phyloP scores from a whole-genome alignment of 1,284 basidiomycete genomes.

The Vanrija sp. region DNA sequence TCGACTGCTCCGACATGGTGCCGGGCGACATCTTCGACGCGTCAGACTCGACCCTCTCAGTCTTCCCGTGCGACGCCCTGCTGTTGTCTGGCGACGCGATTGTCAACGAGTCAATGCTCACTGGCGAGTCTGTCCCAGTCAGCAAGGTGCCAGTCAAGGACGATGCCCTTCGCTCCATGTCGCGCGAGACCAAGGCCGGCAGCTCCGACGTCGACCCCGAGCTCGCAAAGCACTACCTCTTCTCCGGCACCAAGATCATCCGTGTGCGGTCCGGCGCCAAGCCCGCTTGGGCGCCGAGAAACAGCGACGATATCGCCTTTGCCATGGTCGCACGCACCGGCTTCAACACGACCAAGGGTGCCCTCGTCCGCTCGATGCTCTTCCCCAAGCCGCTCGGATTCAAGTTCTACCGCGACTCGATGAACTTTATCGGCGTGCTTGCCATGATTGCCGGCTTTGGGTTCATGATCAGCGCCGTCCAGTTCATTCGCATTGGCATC shows the following conservation, averaged over 20 bases:
- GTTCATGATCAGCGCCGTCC: conserved; percentile 80
- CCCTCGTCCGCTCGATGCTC: conserved; percentile 92
- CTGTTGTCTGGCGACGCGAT: conserved; percentile 56
- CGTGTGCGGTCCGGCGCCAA: conserved; percentile 68
- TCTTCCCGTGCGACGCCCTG: conserved; percentile 79
- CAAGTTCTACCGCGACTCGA: conserved; percentile 96
- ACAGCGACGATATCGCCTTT: conserved; percentile 63
- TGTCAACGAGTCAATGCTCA: conserved; percentile 80
- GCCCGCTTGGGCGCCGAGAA: conserved; percentile 51
- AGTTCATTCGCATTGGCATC: conserved; percentile 86
- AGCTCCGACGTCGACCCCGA: conserved; percentile 64
- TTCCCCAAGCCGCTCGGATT: conserved; percentile 98
- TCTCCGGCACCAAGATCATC: conserved; percentile 87
- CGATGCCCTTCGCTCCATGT: conserved; percentile 67
- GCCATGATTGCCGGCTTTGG: conserved; percentile 82
- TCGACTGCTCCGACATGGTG: conserved; percentile 76
- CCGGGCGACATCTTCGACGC: conserved; percentile 92
- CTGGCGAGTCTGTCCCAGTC: conserved; percentile 69
- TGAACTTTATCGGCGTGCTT: conserved; percentile 91
- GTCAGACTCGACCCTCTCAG: conserved; percentile 65
- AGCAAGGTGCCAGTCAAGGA: conserved; percentile 62
- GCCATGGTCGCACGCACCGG: conserved; percentile 90
- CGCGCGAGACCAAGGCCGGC: conserved; percentile 58
- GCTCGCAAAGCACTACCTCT: conserved; percentile 80
- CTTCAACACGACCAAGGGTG: conserved; percentile 97